Percentiles rank a stretch among this genome's conserved stretches.
phyloP scores from a whole-genome alignment of 208 protist genomes.

The Kentomonas sorsogonicus region DNA sequence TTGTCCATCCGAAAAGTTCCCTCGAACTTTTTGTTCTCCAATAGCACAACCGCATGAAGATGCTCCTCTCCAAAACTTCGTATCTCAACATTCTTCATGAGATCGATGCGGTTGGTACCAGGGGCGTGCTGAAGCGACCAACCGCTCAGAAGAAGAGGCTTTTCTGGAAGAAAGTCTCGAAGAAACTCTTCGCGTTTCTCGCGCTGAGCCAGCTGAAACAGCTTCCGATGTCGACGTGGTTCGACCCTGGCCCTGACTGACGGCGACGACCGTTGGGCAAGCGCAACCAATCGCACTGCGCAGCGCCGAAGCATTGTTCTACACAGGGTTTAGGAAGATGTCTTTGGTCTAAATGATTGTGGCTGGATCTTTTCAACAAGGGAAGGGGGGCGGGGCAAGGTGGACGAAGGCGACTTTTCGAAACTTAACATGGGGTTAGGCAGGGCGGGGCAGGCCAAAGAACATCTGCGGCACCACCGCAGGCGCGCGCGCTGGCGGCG shows the following conservation, averaged over 20 bases:
- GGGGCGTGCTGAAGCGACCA: constrained; percentile 48
- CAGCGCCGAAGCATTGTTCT: too few relatives aligned
- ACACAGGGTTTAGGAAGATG: too few relatives aligned
- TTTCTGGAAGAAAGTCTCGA: constrained; percentile 73
- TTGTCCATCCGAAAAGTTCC: constrained; percentile 84
- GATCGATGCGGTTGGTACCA: constrained; percentile 69
- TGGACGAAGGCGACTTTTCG: too few relatives aligned
- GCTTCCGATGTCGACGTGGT: constrained; percentile 31
- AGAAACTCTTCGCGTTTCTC: constrained; percentile 72
- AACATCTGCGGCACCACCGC: too few relatives aligned
- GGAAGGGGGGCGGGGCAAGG: too few relatives aligned
- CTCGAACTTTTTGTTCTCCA: constrained; percentile 78
- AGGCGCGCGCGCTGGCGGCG: too few relatives aligned
- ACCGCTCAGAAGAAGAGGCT: constrained; percentile 52
- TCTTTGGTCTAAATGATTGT: too few relatives aligned
- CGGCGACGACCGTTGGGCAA: too few relatives aligned
- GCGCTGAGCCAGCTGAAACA: constrained; percentile 41
- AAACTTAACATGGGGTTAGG: too few relatives aligned
- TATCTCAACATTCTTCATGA: constrained; percentile 61
- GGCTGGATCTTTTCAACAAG: too few relatives aligned
- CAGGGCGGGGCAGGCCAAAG: too few relatives aligned
- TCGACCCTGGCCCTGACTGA: constrained; percentile 2
- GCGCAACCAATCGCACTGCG: too few relatives aligned
- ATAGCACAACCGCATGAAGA: constrained; percentile 55
- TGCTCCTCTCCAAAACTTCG: constrained; percentile 56